phyloP scores from a whole-genome alignment of 225 moss, liverwort and hornwort genomes.

The Bryum argenteum region DNA sequence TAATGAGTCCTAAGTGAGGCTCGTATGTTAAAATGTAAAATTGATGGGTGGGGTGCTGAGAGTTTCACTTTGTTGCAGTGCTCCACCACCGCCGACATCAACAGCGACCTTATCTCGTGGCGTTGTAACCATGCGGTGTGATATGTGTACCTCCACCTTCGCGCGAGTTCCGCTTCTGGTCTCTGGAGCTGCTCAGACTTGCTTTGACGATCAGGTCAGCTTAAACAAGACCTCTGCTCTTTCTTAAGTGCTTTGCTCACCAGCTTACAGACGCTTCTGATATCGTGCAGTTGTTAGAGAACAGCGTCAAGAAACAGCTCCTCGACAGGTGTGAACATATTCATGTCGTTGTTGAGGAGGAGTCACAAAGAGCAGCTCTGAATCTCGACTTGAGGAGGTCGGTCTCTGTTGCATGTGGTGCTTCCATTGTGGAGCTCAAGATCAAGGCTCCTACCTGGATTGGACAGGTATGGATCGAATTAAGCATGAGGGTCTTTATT shows the following conservation, averaged over 20 bases:
- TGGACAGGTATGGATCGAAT: conserved; percentile 60
- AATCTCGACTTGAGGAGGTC: conserved; percentile 78
- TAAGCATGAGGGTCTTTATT: neutral
- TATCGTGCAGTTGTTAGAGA: conserved; percentile 73
- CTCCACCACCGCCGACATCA: conserved; percentile 94
- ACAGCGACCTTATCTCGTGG: conserved; percentile 85
- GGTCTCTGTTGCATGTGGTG: conserved; percentile 82
- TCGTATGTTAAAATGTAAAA: conserved; percentile 16
- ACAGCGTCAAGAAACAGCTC: conserved; percentile 85
- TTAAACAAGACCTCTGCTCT: neutral
- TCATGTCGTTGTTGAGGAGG: conserved; percentile 60
- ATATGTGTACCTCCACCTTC: conserved; percentile 88
- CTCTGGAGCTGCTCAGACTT: conserved; percentile 96
- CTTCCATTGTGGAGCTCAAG: conserved; percentile 81
- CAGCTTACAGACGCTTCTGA: neutral
- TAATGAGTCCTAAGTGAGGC: conserved; percentile 7
- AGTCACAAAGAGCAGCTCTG: conserved; percentile 59
- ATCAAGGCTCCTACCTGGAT: conserved; percentile 92
- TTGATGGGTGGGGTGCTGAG: conserved; percentile 21
- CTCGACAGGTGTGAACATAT: conserved; percentile 76
- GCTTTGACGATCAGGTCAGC: conserved; percentile 94
- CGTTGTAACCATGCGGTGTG: conserved; percentile 99
- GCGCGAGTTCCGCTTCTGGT: conserved; percentile 91
- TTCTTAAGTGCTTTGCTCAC: neutral
- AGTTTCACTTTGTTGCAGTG: conserved; percentile 55